phyloP scores from a whole-genome alignment of 2,329 filamentous ascomycete species.

The Botrytis galanthina region DNA sequence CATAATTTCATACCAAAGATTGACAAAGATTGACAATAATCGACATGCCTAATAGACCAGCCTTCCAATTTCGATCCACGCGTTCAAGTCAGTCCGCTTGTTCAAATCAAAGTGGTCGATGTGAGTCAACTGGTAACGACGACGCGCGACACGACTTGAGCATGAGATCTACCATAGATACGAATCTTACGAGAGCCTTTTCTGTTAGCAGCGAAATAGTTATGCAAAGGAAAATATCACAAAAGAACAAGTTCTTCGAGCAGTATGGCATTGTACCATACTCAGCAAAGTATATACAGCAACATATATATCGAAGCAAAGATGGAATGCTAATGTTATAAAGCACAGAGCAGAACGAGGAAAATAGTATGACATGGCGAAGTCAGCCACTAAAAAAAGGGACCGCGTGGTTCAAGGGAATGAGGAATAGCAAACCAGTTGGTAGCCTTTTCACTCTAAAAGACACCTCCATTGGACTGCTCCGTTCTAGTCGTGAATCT shows the following conservation, averaged over 20 bases:
- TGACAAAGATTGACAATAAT: not conserved
- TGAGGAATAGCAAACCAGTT: not conserved
- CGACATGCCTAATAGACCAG: not conserved
- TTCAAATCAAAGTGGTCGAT: not conserved
- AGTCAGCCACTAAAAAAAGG: not conserved
- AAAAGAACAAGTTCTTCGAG: not conserved
- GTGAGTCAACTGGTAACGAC: not conserved
- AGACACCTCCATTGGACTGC: not conserved
- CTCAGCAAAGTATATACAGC: conserved; percentile 1
- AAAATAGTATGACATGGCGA: conserved; percentile 1
- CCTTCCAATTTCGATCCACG: not conserved
- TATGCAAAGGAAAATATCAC: not conserved
- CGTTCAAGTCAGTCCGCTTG: not conserved
- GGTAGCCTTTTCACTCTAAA: not conserved
- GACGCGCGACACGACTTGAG: not conserved
- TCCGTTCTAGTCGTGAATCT: not conserved
- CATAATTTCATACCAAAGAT: not conserved
- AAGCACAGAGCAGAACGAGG: not conserved
- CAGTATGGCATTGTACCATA: not conserved
- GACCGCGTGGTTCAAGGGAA: not conserved
- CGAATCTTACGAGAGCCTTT: not conserved
- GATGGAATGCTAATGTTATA: not conserved
- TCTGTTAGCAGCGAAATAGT: not conserved
- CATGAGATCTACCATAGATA: not conserved
- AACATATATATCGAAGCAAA: not conserved